Base-by-base conservation (phyloP, 1,284 basidiomycete species). In the Mycena citricolor region DNA sequence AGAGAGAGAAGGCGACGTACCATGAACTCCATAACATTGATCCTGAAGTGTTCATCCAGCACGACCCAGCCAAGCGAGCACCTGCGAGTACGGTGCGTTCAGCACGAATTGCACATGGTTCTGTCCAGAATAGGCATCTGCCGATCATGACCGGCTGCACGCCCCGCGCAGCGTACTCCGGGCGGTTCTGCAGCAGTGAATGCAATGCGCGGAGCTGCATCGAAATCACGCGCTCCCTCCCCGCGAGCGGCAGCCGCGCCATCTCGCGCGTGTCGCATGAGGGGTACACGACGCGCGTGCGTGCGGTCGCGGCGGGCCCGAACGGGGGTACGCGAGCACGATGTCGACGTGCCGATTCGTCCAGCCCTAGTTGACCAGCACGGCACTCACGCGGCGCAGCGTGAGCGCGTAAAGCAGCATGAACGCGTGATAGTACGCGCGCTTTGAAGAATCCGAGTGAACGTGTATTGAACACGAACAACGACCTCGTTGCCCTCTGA, bases 321-420 rank as follows among this genome's bases (percentile, higher is more conserved):
- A 14, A 36, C 55, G 43, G 59, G 44, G 57, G 59, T 46, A 51
- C 16, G 42, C 49, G 39, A 94, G 67, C 34, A 94, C 80, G 2
- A 76, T 70, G 55, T 87, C 76, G 52, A 99, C 71, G 60, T 99
- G 97, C 29, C 76, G 77, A 55, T 84, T 81, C 1, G 97, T 99
- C 95, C 97, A 99, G 0, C 87, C 86, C 1, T 93, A 97, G 65
- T 99, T 99, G 54, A 86, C 93, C 85, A 97, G 94, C 36, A 87
- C 53, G 64, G 88, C 92, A 52, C 83, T 79, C 1, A 91, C 84
- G 38, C 76, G 76, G 19, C 81, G 74, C 14, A 99, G 80, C 11
- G 86, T 86, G 11, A 75, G 66, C 0, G 87, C 71, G 64, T 99
- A 99, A 39, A 86, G 73, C 47, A 79, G 76, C 69, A 94, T 94